Base-by-base conservation (phyloP, 2,329 filamentous ascomycete genomes). In the Xylariaceae sp. region DNA sequence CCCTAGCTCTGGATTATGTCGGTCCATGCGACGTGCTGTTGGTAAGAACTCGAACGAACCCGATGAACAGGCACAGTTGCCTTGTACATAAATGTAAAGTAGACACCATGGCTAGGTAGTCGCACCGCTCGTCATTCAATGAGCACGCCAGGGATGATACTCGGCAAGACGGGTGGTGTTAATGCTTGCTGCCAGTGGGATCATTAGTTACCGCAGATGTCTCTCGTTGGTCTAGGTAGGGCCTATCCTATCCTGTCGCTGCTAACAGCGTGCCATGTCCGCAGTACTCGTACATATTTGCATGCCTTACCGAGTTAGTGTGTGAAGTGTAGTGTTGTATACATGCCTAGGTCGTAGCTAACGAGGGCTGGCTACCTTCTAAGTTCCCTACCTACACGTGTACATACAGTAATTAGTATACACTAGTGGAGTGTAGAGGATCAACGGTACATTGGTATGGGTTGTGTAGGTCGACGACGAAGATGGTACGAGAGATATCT, bases 11-110 rank as follows among this genome's bases (percentile, higher is more conserved):
- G 55, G 66, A 18, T 18, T 18, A 63, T 62, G 61, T 62, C 60
- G 67, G 37, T 30, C 67, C 66, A 68, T 68, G 67, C 65, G 67
- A 67, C 65, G 64, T 10, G 64, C 65, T 55, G 67, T 66, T 64
- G 63, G 61, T 60, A 65, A 63, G 64, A 4, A 4, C 23, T 30
- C 5, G 23, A 30, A 30, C 5, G 23, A 61, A 51, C 61, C 63
- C 58, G 66, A 65, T 61, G 62, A 64, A 66, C 37, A 10, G 11
- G 37, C 37, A 41, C 37, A 30, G 23, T 30, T 30, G 37, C 37
- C 37, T 41, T 7, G 37, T 41, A 41, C 37, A 41, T 41, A 3
- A 13, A 13, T 39, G 10, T 39, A 8, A 30, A 30, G 4, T 30
- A 30, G 23, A 30, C 23, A 30, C 23, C 23, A 30, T 30, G 4